These are phyloP conservation scores for Penstemon eatonii DNA, from an alignment of 257 asterid genomes.

Conservation along the genomic window DNA sequence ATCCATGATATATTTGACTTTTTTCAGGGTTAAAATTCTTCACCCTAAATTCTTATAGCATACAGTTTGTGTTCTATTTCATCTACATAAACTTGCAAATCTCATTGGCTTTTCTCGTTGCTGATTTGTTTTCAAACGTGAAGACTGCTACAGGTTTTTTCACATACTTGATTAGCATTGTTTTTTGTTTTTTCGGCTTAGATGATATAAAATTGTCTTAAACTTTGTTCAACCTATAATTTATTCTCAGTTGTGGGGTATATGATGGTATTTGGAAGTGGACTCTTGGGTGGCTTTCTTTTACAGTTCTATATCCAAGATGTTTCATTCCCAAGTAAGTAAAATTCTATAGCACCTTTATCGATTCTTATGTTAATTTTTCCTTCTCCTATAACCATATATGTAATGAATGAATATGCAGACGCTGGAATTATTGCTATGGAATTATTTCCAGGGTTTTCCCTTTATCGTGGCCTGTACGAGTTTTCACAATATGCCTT, in stretches of 20 bases:
- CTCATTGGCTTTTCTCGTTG: conserved; percentile 80
- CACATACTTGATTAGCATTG: conserved; percentile 7
- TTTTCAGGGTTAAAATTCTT: conserved; percentile 84
- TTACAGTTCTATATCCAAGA: conserved; percentile 87
- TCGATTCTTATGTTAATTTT: conserved; percentile 2
- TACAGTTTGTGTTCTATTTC: conserved; percentile 89
- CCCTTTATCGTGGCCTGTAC: conserved; percentile 83
- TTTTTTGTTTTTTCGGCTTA: conserved; percentile 7
- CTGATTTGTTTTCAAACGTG: conserved; percentile 70
- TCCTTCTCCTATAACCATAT: conserved; percentile 3
- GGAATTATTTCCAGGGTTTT: conserved; percentile 92
- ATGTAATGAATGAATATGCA: conserved; percentile 38
- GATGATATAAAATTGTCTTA: conserved; percentile 8
- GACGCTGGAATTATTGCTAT: conserved; percentile 77
- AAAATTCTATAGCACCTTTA: conserved; percentile 15
- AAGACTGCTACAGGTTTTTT: conserved; percentile 86
- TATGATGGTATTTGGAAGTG: conserved; percentile 79
- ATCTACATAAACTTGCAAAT: conserved; percentile 94
- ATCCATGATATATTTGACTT: conserved; percentile 14
- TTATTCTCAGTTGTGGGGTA: conserved; percentile 77
- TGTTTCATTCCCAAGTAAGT: conserved; percentile 90
- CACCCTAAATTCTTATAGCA: conserved; percentile 78
- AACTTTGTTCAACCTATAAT: conserved; percentile 24
- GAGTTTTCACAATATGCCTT: conserved; percentile 83
- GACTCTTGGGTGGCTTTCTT: conserved; percentile 88